Conservation (phyloP, 2,329 filamentous ascomycete species). For the Diaporthe citriasiana region DNA sequence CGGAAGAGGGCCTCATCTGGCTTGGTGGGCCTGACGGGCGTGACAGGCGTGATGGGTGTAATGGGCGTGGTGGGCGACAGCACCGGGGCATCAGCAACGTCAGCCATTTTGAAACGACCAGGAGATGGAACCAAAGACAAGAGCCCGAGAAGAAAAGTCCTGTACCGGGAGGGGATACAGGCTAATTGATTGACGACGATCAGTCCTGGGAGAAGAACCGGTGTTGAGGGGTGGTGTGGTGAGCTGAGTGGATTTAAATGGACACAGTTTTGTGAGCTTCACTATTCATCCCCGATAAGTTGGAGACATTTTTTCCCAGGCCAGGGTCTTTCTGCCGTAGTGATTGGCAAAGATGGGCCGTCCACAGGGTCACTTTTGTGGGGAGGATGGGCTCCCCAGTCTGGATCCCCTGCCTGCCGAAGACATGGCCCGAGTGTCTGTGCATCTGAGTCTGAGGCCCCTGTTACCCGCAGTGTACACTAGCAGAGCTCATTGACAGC, state of each 20-base stretch:
- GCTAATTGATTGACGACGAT: background rate
- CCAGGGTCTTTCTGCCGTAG: slow-evolving; percentile 42
- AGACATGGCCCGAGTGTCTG: slow-evolving; percentile 18
- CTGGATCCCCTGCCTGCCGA: slow-evolving; percentile 15
- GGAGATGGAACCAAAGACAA: slow-evolving; percentile 40
- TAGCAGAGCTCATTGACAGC: slow-evolving; percentile 21
- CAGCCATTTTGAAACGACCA: slow-evolving; percentile 59
- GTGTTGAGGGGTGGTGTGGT: slow-evolving; percentile 18
- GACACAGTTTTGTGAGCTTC: slow-evolving; percentile 27
- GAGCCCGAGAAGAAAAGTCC: slow-evolving; percentile 30
- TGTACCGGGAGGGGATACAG: slow-evolving; percentile 32
- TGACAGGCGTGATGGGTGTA: slow-evolving; percentile 84
- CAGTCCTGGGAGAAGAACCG: background rate
- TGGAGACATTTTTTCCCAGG: slow-evolving; percentile 47
- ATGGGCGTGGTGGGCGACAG: slow-evolving; percentile 62
- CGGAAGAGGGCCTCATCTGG: slow-evolving; percentile 91
- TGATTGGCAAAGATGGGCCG: slow-evolving; percentile 30
- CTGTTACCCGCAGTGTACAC: no score
- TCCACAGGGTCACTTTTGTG: slow-evolving; percentile 21
- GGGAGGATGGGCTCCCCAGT: background rate
- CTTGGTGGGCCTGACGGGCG: slow-evolving; percentile 79
- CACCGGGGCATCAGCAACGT: slow-evolving; percentile 58
- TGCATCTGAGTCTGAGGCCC: background rate
- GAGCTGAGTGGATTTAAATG: slow-evolving; percentile 34
- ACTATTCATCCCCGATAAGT: slow-evolving; percentile 28